These are phyloP conservation scores for Inonotus obliquus DNA, from an alignment of 1,284 basidiomycete genomes.

Conservation along the genomic window DNA sequence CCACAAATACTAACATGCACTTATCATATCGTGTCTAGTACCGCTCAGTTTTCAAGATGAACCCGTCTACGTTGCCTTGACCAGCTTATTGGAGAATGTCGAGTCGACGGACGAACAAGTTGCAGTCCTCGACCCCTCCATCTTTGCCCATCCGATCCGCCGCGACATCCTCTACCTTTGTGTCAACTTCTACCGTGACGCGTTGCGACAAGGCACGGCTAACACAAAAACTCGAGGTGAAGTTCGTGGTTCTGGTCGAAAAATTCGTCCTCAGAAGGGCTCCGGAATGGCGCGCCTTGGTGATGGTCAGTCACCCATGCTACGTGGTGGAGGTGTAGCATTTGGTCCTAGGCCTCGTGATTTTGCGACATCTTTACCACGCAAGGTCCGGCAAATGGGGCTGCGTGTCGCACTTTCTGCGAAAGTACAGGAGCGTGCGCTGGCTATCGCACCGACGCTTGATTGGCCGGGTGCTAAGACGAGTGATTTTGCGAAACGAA, in stretches of 20 bases:
- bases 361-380: conserved; percentile 85
- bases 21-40: conserved; percentile 15
- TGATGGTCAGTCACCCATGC: conserved; percentile 83
- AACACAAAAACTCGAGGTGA: conserved; percentile 90
- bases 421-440: conserved; percentile 68
- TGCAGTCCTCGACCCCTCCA: conserved; percentile 73
- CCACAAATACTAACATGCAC: conserved; percentile 27
- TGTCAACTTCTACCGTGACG: conserved; percentile 85
- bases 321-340: conserved; percentile 88
- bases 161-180: conserved; percentile 93
- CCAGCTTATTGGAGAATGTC: conserved; percentile 44
- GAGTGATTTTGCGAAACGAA: conserved; percentile 50
- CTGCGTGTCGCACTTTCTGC: conserved; percentile 84
- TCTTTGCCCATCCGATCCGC: conserved; percentile 86
- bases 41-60: background rate
- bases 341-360: conserved; percentile 90
- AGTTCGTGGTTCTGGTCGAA: conserved; percentile 83
- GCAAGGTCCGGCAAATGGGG: conserved; percentile 91
- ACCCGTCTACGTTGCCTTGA: conserved; percentile 50
- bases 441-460: conserved; percentile 73
- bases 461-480: conserved; percentile 72
- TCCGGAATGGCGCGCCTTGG: conserved; percentile 87
- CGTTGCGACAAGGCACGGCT: conserved; percentile 85
- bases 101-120: conserved; percentile 41
- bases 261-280: conserved; percentile 92